Percentiles rank a stretch among this genome's conserved stretches.
Conservation (phyloP, 1,284 basidiomycete species). For the Rhodofomes roseus region DNA sequence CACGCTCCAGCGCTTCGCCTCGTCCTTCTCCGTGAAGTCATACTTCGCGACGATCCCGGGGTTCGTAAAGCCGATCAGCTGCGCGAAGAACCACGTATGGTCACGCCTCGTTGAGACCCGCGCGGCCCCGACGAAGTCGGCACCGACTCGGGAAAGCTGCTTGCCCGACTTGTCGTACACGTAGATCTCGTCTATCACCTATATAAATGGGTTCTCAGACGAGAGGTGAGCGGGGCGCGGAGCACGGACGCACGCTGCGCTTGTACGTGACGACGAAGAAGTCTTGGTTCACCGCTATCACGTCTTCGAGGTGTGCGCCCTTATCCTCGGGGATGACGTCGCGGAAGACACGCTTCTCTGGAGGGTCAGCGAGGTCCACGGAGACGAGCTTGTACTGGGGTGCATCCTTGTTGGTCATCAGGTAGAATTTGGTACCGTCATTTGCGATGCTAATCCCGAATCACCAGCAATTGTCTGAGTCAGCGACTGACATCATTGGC, state of each 20-base stretch:
- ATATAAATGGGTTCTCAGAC: background rate
- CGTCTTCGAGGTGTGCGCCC: constrained; percentile 55
- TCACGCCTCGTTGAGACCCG: constrained; percentile 50
- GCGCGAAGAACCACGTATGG: constrained; percentile 67
- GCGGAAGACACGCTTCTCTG: constrained; percentile 38
- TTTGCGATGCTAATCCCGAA: constrained; percentile 53
- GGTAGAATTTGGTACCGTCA: constrained; percentile 62
- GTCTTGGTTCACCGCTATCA: constrained; percentile 52
- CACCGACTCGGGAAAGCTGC: constrained; percentile 53
- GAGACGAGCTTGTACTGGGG: constrained; percentile 66
- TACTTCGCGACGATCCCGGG: constrained; percentile 69
- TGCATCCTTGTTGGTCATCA: constrained; percentile 65
- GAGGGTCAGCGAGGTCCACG: constrained; percentile 54
- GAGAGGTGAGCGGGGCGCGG: background rate
- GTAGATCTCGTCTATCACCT: constrained; percentile 84
- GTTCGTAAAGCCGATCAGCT: constrained; percentile 68
- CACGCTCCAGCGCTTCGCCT: constrained; percentile 51
- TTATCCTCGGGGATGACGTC: constrained; percentile 75
- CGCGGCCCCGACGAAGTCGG: constrained; percentile 72
- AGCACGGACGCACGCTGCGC: constrained; percentile 53
- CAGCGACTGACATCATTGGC: background rate
- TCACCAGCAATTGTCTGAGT: background rate
- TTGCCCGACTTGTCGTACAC: constrained; percentile 64
- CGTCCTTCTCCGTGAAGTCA: constrained; percentile 45
- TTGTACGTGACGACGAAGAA: constrained; percentile 69